Conservation (phyloP, 495 filamentous ascomycete genomes). For the Achaetomiella virescens region DNA sequence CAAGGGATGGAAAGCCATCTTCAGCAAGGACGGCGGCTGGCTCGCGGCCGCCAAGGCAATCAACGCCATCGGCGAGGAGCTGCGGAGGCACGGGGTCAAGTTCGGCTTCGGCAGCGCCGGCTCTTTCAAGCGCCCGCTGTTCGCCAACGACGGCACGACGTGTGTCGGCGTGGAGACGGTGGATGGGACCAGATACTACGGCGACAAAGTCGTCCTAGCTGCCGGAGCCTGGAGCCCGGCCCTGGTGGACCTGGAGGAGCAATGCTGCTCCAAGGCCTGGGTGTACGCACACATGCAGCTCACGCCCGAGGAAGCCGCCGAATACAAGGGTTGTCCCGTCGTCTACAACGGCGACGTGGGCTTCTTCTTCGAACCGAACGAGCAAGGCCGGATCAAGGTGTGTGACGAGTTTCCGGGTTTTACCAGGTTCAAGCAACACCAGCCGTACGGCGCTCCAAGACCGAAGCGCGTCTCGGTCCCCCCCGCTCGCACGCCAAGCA, state of each 20-base stretch:
- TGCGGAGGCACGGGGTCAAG: not conserved
- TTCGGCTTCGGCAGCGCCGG: not conserved
- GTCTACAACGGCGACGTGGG: not conserved
- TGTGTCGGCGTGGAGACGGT: not conserved
- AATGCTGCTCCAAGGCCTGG: not conserved
- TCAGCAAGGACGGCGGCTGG: not conserved
- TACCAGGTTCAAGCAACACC: not conserved
- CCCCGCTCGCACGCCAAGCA: not conserved
- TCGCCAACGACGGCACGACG: not conserved
- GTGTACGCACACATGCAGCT: not conserved
- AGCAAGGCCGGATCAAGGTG: not conserved
- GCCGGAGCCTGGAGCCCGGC: not conserved
- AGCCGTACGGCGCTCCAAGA: not conserved
- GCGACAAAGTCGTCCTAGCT: not conserved
- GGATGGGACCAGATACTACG: not conserved
- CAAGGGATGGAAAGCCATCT: not conserved
- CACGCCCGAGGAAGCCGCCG: not conserved
- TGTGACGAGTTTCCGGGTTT: not conserved
- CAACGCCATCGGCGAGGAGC: not conserved
- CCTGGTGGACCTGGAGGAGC: not conserved
- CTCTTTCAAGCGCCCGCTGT: not conserved
- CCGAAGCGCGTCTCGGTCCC: not conserved
- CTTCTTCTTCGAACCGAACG: not conserved
- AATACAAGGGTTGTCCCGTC: not conserved
- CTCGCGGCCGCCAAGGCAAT: not conserved